phyloP scores from a whole-genome alignment of 306 rosid species.

The Senna tora region DNA sequence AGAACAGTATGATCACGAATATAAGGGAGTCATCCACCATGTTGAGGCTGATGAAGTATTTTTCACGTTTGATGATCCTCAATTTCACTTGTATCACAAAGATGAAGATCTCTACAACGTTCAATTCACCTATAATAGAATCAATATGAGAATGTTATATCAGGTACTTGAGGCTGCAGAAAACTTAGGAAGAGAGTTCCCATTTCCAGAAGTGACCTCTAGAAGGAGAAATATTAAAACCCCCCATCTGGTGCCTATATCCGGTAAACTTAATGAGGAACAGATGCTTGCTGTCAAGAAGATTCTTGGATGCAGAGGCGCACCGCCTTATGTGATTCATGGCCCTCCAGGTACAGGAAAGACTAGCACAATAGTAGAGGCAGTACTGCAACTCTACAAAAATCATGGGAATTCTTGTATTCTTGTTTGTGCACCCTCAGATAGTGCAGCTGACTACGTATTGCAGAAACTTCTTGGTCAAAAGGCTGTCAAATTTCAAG shows the following conservation, averaged over 20 bases:
- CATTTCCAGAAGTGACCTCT: conserved; percentile 51
- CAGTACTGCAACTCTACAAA: conserved; percentile 61
- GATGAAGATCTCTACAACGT: conserved; percentile 49
- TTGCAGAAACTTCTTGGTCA: conserved; percentile 55
- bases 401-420: conserved; percentile 46
- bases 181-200: conserved; percentile 45
- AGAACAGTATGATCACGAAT: conserved; percentile 31
- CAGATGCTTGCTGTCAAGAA: conserved; percentile 51
- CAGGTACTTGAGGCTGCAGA: conserved; percentile 56
- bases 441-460: conserved; percentile 70
- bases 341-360: conserved; percentile 88
- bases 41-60: conserved; percentile 65
- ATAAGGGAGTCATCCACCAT: conserved; percentile 60
- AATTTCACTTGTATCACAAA: conserved; percentile 47
- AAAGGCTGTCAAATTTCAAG: conserved; percentile 33
- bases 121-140: conserved; percentile 54
- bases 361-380: conserved; percentile 62
- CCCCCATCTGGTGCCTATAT: conserved; percentile 48
- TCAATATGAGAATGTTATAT: conserved; percentile 59
- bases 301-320: conserved; percentile 69
- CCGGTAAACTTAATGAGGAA: conserved; percentile 53
- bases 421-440: conserved; percentile 75
- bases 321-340: conserved; percentile 65
- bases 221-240: conserved; percentile 46
- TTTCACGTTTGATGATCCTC: conserved; percentile 54